These are phyloP conservation scores for Fusarium tanahbumbuense DNA, from an alignment of 2,329 filamentous ascomycete species.

Conservation along the genomic window DNA sequence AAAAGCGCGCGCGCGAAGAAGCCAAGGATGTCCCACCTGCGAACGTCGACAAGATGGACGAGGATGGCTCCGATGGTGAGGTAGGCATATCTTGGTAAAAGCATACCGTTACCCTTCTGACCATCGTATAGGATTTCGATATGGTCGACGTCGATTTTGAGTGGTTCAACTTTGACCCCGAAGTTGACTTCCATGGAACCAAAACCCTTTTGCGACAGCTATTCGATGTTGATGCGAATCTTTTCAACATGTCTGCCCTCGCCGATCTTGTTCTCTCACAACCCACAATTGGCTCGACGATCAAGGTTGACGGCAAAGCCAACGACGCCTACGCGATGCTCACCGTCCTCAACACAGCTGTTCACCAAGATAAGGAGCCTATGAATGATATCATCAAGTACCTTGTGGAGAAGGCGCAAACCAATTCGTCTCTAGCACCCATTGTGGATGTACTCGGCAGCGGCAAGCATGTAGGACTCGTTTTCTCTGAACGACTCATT, in stretches of 20 bases:
- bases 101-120: constrained; percentile 25
- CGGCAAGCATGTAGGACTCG: constrained; percentile 77
- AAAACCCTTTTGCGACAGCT: constrained; percentile 92
- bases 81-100: constrained; percentile 50
- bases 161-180: constrained; percentile 94
- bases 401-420: constrained; percentile 67
- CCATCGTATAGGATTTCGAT: constrained; percentile 77
- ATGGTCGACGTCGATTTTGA: constrained; percentile 97
- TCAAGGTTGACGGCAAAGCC: constrained; percentile 96
- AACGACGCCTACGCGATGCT: constrained; percentile 93
- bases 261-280: constrained; percentile 89
- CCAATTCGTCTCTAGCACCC: constrained; percentile 66
- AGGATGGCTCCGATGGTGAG: constrained; percentile 66
- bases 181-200: constrained; percentile 93
- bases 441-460: constrained; percentile 67
- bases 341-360: constrained; percentile 84
- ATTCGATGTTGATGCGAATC: constrained; percentile 85
- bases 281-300: constrained; percentile 88
- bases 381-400: constrained; percentile 79
- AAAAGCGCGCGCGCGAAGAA: constrained; percentile 63
- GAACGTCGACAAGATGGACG: constrained; percentile 62
- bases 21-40: constrained; percentile 54
- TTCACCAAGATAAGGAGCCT: constrained; percentile 80
- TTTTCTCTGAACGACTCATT: constrained; percentile 93
- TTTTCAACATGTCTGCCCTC: constrained; percentile 89